Conservation (phyloP, 2,329 filamentous ascomycete genomes). For the Colletotrichum tropicale region DNA sequence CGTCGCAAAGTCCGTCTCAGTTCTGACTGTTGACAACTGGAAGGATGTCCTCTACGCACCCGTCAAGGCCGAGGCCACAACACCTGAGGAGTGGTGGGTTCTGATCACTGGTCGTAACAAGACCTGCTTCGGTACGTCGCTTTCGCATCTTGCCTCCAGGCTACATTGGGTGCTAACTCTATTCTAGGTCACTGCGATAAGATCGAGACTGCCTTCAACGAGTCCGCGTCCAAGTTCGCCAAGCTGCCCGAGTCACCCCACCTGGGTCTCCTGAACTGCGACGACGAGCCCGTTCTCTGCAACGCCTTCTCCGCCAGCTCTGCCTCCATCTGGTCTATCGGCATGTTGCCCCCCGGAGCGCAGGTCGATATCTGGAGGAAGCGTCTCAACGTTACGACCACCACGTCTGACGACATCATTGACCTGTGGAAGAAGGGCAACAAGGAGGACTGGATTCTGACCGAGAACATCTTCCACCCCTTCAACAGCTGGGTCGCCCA, state of each 20-base stretch:
- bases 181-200: conserved; percentile 66
- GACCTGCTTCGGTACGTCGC: conserved; percentile 68
- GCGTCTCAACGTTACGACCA: conserved; percentile 72
- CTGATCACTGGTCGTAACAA: conserved; percentile 77
- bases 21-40: conserved; percentile 73
- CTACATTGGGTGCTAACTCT: conserved; percentile 18
- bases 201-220: conserved; percentile 70
- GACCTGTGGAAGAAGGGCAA: conserved; percentile 57
- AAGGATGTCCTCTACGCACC: conserved; percentile 68
- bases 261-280: conserved; percentile 75
- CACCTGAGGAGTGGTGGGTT: conserved; percentile 78
- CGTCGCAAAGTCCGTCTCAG: conserved; percentile 47
- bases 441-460: conserved; percentile 46
- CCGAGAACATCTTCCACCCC: conserved; percentile 76
- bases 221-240: conserved; percentile 68
- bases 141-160: conserved; percentile 13
- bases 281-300: conserved; percentile 76
- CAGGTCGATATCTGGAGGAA: conserved; percentile 68
- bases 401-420: conserved; percentile 67
- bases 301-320: conserved; percentile 72
- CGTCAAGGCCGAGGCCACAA: conserved; percentile 60
- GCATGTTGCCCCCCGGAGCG: conserved; percentile 68
- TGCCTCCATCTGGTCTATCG: conserved; percentile 70
- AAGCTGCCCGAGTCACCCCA: conserved; percentile 66
- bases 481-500: conserved; percentile 72